These are phyloP conservation scores for Dianthus caryophyllus DNA, from an alignment of 148 eudicot species.

Conservation along the genomic window DNA sequence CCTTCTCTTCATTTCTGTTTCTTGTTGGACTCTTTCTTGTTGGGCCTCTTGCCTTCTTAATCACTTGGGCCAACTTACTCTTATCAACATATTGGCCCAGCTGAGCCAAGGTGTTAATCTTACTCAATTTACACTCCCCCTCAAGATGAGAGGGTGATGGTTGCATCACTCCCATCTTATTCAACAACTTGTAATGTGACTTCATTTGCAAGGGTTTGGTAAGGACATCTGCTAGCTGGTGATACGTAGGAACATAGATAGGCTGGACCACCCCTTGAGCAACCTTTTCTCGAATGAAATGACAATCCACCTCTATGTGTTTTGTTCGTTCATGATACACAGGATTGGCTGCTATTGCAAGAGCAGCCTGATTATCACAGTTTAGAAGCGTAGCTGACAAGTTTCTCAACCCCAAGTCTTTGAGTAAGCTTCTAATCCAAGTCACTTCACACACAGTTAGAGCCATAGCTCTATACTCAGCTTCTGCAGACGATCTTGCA, in stretches of 20 bases:
- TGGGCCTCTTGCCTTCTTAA: no score
- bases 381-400: background rate
- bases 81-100: no score
- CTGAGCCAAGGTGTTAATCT: no score
- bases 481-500: background rate
- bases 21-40: no score
- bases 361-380: constrained; percentile 8
- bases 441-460: background rate
- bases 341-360: background rate
- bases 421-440: background rate
- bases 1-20: no score
- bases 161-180: no score
- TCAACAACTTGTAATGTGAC: no score
- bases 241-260: background rate
- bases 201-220: background rate
- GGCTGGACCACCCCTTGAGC: background rate
- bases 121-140: no score
- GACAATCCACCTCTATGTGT: no score
- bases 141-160: no score
- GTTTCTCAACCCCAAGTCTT: constrained; percentile 1
- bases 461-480: background rate
- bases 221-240: background rate
- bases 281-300: background rate
- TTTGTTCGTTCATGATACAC: constrained; percentile 10
- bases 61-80: no score